Conservation (phyloP, 2,329 filamentous ascomycete species). For the Aspergillus felis region DNA sequence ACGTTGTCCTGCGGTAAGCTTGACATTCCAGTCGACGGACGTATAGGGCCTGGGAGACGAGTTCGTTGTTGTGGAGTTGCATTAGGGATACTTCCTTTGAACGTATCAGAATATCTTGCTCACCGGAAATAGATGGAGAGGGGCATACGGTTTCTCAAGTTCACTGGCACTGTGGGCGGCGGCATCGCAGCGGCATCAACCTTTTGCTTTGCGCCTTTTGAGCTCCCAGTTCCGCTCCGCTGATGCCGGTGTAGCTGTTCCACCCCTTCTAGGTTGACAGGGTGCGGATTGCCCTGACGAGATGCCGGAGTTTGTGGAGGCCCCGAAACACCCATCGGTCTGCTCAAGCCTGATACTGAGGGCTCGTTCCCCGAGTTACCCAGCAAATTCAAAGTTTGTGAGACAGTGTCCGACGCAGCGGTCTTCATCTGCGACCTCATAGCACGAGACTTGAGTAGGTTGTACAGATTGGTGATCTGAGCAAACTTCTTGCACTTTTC, state of each 20-base stretch:
- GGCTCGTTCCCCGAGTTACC: slow-evolving; percentile 16
- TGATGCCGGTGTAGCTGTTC: slow-evolving; percentile 39
- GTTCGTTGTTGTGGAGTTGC: slow-evolving; percentile 25
- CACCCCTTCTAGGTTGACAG: slow-evolving; percentile 24
- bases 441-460: slow-evolving; percentile 53
- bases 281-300: slow-evolving; percentile 17
- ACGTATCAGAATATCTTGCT: not conserved
- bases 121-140: not conserved
- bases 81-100: slow-evolving; percentile 8
- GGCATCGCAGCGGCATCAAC: slow-evolving; percentile 27
- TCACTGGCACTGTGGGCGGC: slow-evolving; percentile 22
- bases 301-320: slow-evolving; percentile 24
- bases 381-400: slow-evolving; percentile 42
- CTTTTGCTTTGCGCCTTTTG: slow-evolving; percentile 23
- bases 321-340: slow-evolving; percentile 8
- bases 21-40: slow-evolving; percentile 17
- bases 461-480: slow-evolving; percentile 62
- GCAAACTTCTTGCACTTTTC: slow-evolving; percentile 68
- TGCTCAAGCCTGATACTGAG: slow-evolving; percentile 9
- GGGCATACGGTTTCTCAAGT: slow-evolving; percentile 21
- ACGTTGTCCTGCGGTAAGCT: slow-evolving; percentile 18
- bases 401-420: slow-evolving; percentile 52
- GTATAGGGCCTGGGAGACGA: slow-evolving; percentile 18
- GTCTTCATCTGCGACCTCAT: slow-evolving; percentile 52
- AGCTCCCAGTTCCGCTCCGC: slow-evolving; percentile 38